Evolutionary conservation across 345 rosid genomes (phyloP), one percentile per base, ranked within the genome.

Genomic region (Clausena lansium): DNA sequence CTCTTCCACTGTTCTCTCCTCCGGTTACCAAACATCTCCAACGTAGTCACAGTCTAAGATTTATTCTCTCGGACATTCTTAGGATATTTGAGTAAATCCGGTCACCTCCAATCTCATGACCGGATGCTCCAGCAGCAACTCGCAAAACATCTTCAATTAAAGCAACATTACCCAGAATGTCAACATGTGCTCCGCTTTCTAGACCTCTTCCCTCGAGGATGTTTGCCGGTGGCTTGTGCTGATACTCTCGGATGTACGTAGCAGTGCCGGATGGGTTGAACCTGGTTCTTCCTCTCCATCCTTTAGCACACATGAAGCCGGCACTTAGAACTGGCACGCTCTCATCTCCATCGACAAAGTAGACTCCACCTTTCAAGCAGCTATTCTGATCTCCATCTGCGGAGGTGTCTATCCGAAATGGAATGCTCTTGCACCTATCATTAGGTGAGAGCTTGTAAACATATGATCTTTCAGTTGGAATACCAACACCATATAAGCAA

Each of bases 301-400:
- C 94, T 76, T 84, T 90, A 4, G 90, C 92, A 11, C 93, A 91
- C 96, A 89, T 93, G 84, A 87, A 91, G 14, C 96, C 93, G 0
- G 96, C 84, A 63, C 96, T 91, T 28, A 87, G 45, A 22, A 89
- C 92, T 0, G 96, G 96, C 7, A 93, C 88, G 32, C 85, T 93
- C 64, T 83, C 92, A 14, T 93, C 92, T 0, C 96, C 92, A 3
- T 91, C 94, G 4, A 70, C 87, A 6, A 81, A 88, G 54, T 76
- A 65, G 1, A 88, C 87, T 71, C 93, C 93, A 4, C 86, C 85
- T 67, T 75, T 89, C 79, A 90, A 67, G 87, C 91, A 86, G 70
- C 83, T 78, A 27, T 72, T 79, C 1, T 76, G 71, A 11, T 84
- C 85, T 75, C 90, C 92, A 58, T 87, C 59, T 1, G 72, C 89